Conservation (phyloP, 1,139 yeast species). For the Yamadazyma dushanensis region DNA sequence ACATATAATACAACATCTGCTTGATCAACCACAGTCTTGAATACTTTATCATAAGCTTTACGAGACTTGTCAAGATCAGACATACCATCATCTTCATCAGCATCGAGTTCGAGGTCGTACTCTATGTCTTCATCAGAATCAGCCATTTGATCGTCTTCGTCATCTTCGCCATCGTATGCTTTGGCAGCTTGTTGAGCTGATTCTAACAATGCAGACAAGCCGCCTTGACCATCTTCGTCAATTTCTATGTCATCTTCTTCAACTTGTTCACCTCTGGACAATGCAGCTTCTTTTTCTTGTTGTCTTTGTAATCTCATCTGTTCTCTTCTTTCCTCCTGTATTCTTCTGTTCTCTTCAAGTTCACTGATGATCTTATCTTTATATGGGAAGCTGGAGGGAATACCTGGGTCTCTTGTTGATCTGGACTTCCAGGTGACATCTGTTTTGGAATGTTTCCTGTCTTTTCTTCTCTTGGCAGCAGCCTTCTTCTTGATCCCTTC, state of each 20-base stretch:
- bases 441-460: conserved; percentile 76
- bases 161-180: conserved; percentile 60
- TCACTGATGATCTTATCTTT: conserved; percentile 80
- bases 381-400: conserved; percentile 93
- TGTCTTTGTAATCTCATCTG: conserved; percentile 46
- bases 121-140: conserved; percentile 48
- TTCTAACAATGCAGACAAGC: conserved; percentile 83
- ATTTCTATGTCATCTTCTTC: conserved; percentile 40
- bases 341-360: conserved; percentile 70
- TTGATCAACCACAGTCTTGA: conserved; percentile 78
- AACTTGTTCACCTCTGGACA: conserved; percentile 42
- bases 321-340: conserved; percentile 62
- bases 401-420: conserved; percentile 84
- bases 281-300: conserved; percentile 48
- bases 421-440: conserved; percentile 93
- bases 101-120: conserved; percentile 43
- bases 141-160: conserved; percentile 42
- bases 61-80: conserved; percentile 71
- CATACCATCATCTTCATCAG: conserved; percentile 39
- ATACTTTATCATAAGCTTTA: conserved; percentile 88
- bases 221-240: conserved; percentile 49
- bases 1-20: conserved; percentile 90
- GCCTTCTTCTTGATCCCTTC: conserved; percentile 97
- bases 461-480: conserved; percentile 86
- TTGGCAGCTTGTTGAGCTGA: conserved; percentile 87